Evolutionary conservation across 176 grass and related monocot genomes (phyloP).

Genomic region (Aegilops bicornis): DNA sequence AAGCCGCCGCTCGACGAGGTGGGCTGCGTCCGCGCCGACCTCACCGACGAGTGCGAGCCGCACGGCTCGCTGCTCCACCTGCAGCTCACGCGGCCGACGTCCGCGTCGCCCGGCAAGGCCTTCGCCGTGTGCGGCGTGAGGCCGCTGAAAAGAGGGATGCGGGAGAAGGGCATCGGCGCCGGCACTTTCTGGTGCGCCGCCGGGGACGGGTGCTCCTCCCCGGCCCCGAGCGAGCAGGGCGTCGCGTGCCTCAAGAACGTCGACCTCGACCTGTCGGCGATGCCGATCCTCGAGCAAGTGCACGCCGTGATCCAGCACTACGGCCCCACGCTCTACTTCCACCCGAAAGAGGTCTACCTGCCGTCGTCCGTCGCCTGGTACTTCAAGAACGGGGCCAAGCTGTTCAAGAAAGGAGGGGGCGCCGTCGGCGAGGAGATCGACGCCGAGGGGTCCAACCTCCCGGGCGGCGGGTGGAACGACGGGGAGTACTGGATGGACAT

Average conservation of each 20-base stretch:
- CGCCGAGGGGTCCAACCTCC: conserved; percentile 57
- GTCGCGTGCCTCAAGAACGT: conserved; percentile 71
- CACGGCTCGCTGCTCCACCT: conserved; percentile 46
- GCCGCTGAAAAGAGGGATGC: conserved; percentile 56
- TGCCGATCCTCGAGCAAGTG: conserved; percentile 85
- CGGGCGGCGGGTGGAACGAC: conserved; percentile 59
- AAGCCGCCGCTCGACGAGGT: conserved; percentile 59
- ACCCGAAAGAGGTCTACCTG: conserved; percentile 81
- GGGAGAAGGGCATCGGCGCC: conserved; percentile 39
- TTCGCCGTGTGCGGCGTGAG: conserved; percentile 60
- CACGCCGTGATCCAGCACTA: conserved; percentile 81
- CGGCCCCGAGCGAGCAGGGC: conserved; percentile 18
- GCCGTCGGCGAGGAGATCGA: conserved; percentile 41
- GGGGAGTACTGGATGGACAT: conserved; percentile 71
- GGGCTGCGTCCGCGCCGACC: conserved; percentile 65
- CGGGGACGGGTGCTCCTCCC: conserved; percentile 20
- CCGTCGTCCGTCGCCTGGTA: conserved; percentile 98
- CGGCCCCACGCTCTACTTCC: conserved; percentile 79
- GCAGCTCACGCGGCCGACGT: conserved; percentile 25
- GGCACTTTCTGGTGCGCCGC: conserved; percentile 74
- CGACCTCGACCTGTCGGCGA: conserved; percentile 61
- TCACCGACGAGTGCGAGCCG: conserved; percentile 66
- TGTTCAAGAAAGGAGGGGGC: conserved; percentile 40
- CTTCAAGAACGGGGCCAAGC: conserved; percentile 72
- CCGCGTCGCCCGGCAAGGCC: background rate